Evolutionary conservation across 1,284 basidiomycete species (phyloP).

Genomic region (Erythrobasidium hasegawianum): DNA sequence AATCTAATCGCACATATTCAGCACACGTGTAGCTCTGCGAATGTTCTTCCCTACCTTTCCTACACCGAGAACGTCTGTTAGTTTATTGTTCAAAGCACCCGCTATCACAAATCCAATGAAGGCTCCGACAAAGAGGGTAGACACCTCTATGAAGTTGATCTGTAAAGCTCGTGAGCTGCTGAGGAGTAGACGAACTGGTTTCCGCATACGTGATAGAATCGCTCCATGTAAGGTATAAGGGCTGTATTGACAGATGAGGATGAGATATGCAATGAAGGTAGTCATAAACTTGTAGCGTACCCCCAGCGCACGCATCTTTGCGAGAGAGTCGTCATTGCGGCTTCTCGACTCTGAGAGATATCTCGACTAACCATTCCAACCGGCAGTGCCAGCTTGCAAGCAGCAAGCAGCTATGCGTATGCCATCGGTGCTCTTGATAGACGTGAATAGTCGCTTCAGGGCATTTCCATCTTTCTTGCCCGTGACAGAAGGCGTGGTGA

Average conservation of each 20-base stretch:
- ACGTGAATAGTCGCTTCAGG: no score
- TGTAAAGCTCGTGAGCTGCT: not conserved
- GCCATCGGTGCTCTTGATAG: no score
- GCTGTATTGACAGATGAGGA: not conserved
- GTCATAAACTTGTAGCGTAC: no score
- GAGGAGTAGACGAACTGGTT: no score
- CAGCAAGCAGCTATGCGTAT: constrained; percentile 18
- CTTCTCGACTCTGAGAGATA: not conserved
- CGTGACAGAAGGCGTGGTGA: no score
- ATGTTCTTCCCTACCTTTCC: no score
- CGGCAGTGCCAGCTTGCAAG: constrained; percentile 13
- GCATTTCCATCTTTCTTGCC: no score
- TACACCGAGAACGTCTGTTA: constrained; percentile 32
- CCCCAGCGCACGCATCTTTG: constrained; percentile 22
- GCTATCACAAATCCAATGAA: constrained; percentile 34
- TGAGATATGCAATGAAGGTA: no score
- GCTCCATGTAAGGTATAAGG: constrained; percentile 32
- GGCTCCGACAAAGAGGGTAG: constrained; percentile 34
- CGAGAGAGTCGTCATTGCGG: not conserved
- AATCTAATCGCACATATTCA: not conserved
- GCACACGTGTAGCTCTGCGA: no score
- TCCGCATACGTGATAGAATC: constrained; percentile 20
- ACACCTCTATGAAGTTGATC: constrained; percentile 32
- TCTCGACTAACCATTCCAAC: constrained; percentile 21
- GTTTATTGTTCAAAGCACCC: constrained; percentile 25